Conservation (phyloP, 176 grass and related monocot genomes). For the Oryza longistaminata region DNA sequence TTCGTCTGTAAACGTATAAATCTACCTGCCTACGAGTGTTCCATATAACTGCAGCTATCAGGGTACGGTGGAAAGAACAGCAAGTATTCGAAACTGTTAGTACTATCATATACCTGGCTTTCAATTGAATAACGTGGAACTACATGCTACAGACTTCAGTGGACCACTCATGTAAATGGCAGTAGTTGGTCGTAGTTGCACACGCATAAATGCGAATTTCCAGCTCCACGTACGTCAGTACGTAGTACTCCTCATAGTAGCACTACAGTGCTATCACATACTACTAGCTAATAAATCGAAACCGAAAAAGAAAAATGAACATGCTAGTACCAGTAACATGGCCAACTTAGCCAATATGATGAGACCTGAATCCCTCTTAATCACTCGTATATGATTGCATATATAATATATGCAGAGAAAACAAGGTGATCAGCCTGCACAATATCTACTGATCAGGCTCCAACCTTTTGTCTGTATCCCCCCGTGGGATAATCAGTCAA, state of each 20-base stretch:
- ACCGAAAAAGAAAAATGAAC: neutral
- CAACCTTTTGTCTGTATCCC: constrained; percentile 23
- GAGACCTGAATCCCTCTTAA: constrained; percentile 19
- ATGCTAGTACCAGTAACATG: neutral
- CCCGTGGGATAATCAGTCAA: constrained; percentile 42
- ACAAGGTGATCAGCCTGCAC: constrained; percentile 45
- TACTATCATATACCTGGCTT: neutral
- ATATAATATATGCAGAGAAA: constrained; percentile 26
- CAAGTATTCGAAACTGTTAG: neutral
- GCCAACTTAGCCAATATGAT: neutral
- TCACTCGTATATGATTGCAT: constrained; percentile 29
- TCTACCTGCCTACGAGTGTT: too few relatives aligned
- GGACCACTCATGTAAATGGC: neutral
- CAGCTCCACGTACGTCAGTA: neutral
- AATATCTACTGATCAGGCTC: constrained; percentile 37
- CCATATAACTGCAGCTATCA: neutral
- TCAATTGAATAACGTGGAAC: constrained; percentile 9
- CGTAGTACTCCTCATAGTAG: neutral
- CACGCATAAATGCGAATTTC: constrained; percentile 9
- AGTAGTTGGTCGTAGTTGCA: constrained; percentile 4
- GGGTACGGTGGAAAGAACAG: neutral
- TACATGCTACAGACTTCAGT: neutral
- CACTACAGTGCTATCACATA: neutral
- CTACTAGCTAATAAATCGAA: neutral
- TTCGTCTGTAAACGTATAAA: neutral